Conservation (phyloP, 495 filamentous ascomycete species). For the Neurospora cerealis region DNA sequence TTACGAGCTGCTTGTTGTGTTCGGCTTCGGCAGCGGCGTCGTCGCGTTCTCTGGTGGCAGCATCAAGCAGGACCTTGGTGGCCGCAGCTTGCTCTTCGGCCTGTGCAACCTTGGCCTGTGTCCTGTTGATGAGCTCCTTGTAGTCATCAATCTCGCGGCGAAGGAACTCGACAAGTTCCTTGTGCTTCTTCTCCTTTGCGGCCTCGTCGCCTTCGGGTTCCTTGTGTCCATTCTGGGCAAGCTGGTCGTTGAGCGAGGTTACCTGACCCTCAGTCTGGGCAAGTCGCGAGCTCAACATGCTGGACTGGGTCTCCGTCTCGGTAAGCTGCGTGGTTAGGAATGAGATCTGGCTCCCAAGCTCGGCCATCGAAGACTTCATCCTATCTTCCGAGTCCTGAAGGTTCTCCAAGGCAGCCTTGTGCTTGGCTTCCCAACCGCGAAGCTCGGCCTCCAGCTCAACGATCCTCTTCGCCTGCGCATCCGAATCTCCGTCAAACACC, state of each 20-base stretch:
- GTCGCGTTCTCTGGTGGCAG: constrained; percentile 37
- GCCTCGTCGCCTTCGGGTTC: constrained; percentile 25
- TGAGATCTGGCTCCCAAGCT: constrained; percentile 52
- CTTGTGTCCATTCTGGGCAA: constrained; percentile 8
- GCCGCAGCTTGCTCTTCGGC: constrained; percentile 55
- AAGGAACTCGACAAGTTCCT: constrained; percentile 54
- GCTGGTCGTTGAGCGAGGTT: background rate
- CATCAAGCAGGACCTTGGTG: constrained; percentile 48
- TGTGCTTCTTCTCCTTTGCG: constrained; percentile 41
- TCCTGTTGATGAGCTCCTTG: constrained; percentile 55
- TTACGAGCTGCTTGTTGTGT: constrained; percentile 41
- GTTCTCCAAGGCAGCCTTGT: constrained; percentile 57
- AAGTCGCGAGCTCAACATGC: constrained; percentile 14
- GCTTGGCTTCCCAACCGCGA: constrained; percentile 61
- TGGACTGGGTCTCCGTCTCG: constrained; percentile 16
- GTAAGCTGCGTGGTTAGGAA: constrained; percentile 28
- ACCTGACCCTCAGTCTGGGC: background rate
- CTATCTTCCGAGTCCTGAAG: constrained; percentile 65
- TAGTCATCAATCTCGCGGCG: constrained; percentile 71
- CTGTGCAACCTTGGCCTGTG: constrained; percentile 51
- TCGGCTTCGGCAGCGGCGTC: constrained; percentile 34
- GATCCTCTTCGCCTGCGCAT: constrained; percentile 52
- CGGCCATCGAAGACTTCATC: constrained; percentile 58
- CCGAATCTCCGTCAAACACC: constrained; percentile 20
- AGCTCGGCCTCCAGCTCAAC: constrained; percentile 66